Conservation (phyloP, 2,329 filamentous ascomycete genomes). For the Dactylellina leptospora region DNA sequence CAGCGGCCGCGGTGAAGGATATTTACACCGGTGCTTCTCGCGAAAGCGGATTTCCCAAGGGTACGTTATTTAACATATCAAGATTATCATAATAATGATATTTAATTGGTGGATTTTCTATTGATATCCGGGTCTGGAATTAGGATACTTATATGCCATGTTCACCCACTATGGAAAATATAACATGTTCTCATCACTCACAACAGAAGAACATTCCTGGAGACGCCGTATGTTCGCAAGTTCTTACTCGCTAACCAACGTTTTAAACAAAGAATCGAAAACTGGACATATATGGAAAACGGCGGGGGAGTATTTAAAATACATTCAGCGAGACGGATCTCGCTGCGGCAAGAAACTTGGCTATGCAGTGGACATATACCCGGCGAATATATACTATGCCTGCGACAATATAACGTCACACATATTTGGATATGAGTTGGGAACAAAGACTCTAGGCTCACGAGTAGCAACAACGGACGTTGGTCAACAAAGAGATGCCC, state of each 20-base stretch:
- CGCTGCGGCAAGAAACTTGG: conserved; percentile 9
- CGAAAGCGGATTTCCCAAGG: conserved; percentile 42
- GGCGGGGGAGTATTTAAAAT: conserved; percentile 35
- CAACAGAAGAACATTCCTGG: conserved; percentile 52
- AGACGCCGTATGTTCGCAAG: conserved; percentile 51
- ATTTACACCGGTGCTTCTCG: conserved; percentile 64
- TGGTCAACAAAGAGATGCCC: conserved; percentile 22
- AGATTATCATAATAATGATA: background rate
- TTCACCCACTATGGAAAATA: conserved; percentile 53
- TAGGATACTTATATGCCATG: conserved; percentile 43
- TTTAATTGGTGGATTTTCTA: conserved; percentile 33
- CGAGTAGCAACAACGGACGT: background rate
- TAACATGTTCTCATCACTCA: conserved; percentile 52
- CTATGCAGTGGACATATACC: conserved; percentile 49
- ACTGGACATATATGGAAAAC: conserved; percentile 47
- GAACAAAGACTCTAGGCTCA: conserved; percentile 30
- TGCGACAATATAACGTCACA: conserved; percentile 51
- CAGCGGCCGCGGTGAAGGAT: conserved; percentile 68
- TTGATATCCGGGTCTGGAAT: background rate
- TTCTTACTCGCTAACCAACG: conserved; percentile 48
- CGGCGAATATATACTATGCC: conserved; percentile 52
- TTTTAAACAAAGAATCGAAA: conserved; percentile 47
- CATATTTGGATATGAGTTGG: conserved; percentile 50
- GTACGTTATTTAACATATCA: conserved; percentile 2
- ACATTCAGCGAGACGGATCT: conserved; percentile 25